Evolutionary conservation across 441 rosid species (phyloP).

Genomic region (Omphalea diandra): DNA sequence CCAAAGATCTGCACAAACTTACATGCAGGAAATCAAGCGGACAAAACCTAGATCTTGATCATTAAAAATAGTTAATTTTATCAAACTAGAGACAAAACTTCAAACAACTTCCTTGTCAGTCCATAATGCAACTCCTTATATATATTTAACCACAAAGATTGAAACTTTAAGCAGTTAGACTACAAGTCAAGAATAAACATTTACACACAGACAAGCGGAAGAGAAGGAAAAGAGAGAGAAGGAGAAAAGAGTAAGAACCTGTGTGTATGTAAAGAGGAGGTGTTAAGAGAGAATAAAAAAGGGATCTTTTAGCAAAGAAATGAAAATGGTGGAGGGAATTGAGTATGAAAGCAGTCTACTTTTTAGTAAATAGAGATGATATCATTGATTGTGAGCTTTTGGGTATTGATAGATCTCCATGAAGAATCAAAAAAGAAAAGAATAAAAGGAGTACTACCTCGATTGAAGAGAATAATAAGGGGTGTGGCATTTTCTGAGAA

Average conservation of each 20-base stretch:
- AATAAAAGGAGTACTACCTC: constrained; percentile 30
- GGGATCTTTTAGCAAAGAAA: constrained; percentile 12
- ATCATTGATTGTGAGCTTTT: constrained; percentile 14
- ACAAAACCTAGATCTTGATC: constrained; percentile 36
- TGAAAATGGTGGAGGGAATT: constrained; percentile 21
- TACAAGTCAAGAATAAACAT: constrained; percentile 4
- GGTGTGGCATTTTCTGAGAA: constrained; percentile 53
- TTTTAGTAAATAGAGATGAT: constrained; percentile 23
- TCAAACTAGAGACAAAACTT: constrained; percentile 14
- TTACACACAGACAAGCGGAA: neutral
- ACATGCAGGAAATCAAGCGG: constrained; percentile 21
- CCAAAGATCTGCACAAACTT: constrained; percentile 35
- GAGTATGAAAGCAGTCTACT: constrained; percentile 16
- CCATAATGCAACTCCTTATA: constrained; percentile 17
- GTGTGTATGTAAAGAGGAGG: neutral
- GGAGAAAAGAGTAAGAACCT: too few species aligned
- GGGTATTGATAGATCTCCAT: constrained; percentile 37
- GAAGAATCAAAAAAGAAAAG: constrained; percentile 29
- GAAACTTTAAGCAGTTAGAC: constrained; percentile 22
- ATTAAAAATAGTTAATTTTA: constrained; percentile 17
- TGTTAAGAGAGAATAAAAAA: neutral
- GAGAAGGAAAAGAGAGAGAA: constrained; percentile 9
- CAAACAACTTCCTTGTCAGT: constrained; percentile 11
- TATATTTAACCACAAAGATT: constrained; percentile 11
- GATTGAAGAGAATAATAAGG: constrained; percentile 49